Evolutionary conservation across 108 stramenopile genomes (phyloP).

Genomic region (Aureococcus anophagefferens): DNA sequence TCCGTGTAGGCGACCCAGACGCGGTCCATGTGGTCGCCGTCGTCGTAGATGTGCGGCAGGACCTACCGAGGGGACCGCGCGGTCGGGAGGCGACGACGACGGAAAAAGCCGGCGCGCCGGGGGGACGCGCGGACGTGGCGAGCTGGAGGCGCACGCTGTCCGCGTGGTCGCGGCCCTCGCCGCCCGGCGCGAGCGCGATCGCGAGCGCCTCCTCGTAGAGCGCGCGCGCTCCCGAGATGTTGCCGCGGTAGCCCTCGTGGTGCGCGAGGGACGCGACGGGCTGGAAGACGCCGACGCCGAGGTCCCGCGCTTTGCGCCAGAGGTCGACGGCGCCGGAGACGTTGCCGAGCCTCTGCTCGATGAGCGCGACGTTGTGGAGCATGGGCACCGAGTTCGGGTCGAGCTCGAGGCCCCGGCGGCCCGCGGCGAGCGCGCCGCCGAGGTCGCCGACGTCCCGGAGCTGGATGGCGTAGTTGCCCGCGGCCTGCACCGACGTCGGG

Average conservation of each 20-base stretch:
- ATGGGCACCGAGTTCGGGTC: not conserved
- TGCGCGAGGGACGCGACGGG: not conserved
- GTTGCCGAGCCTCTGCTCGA: not conserved
- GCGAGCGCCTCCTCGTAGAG: not conserved
- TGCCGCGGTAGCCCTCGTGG: constrained; percentile 9
- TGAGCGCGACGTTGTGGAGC: not conserved
- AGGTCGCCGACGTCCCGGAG: not conserved
- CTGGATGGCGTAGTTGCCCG: not conserved
- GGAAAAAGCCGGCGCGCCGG: constrained; percentile 1
- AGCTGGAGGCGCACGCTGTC: constrained; percentile 5
- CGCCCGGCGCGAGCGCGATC: not conserved
- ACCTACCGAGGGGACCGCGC: constrained; percentile 8
- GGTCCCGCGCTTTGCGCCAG: not conserved
- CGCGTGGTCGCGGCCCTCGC: not conserved
- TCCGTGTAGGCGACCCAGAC: not conserved
- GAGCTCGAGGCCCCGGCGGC: not conserved
- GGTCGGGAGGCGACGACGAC: not conserved
- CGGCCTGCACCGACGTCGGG: not conserved
- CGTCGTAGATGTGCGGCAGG: constrained; percentile 9
- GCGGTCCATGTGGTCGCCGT: not conserved
- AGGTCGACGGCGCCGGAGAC: not conserved
- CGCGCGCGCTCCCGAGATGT: not conserved
- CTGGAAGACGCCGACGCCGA: not conserved
- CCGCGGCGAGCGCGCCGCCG: not conserved
- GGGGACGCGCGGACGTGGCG: constrained; percentile 7